A percentile compares a stretch with the other conserved stretches of the same genome.
phyloP scores from a whole-genome alignment of 1,139 yeast genomes.

The Candida labiduridarum region DNA sequence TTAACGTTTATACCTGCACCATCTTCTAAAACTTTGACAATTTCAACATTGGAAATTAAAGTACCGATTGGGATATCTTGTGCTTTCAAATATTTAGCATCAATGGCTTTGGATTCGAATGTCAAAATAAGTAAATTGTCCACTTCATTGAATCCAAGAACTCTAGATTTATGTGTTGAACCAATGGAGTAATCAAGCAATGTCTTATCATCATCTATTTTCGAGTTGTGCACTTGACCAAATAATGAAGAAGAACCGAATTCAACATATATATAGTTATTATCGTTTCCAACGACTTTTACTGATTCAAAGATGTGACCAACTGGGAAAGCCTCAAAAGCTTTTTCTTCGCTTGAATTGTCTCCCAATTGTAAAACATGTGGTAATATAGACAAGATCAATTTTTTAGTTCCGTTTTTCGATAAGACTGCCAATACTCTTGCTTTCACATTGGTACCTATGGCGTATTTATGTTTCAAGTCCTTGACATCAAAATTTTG shows the following conservation, averaged over 20 bases:
- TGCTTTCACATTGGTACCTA: slow-evolving; percentile 69
- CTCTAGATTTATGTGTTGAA: slow-evolving; percentile 74
- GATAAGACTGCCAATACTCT: slow-evolving; percentile 67
- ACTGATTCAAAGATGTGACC: slow-evolving; percentile 71
- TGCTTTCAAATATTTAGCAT: slow-evolving; percentile 63
- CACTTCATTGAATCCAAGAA: slow-evolving; percentile 64
- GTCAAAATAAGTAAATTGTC: slow-evolving; percentile 73
- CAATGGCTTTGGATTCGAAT: slow-evolving; percentile 63
- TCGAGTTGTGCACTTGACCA: slow-evolving; percentile 78
- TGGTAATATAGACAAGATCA: slow-evolving; percentile 66
- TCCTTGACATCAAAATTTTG: slow-evolving; percentile 50
- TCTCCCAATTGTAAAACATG: slow-evolving; percentile 42
- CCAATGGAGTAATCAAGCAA: slow-evolving; percentile 60
- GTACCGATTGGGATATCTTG: slow-evolving; percentile 81
- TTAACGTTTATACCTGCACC: slow-evolving; percentile 66
- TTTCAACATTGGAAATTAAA: slow-evolving; percentile 54
- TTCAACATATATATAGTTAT: slow-evolving; percentile 56
- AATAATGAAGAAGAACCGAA: slow-evolving; percentile 55
- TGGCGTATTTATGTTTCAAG: slow-evolving; percentile 61
- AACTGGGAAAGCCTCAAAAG: slow-evolving; percentile 69
- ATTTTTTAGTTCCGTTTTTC: slow-evolving; percentile 58
- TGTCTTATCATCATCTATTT: slow-evolving; percentile 55
- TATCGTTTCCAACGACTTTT: slow-evolving; percentile 60
- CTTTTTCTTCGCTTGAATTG: slow-evolving; percentile 13
- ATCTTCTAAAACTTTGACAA: slow-evolving; percentile 65